These are phyloP conservation scores for Capsicum baccatum DNA, from an alignment of 257 asterid genomes.

Conservation along the genomic window DNA sequence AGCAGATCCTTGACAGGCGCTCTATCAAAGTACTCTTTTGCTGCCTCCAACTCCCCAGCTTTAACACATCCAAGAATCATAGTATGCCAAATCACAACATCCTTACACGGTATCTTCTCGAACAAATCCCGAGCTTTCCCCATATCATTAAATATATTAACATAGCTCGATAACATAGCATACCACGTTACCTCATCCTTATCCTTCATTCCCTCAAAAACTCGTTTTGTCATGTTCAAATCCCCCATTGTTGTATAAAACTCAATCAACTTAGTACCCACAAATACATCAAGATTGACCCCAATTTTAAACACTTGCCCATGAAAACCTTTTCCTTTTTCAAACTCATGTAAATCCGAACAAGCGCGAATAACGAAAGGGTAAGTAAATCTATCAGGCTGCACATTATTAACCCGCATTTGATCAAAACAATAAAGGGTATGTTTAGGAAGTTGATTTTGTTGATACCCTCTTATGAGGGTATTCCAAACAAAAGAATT, in stretches of 20 bases:
- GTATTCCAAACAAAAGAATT: slow-evolving; percentile 40
- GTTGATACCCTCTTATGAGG: slow-evolving; percentile 36
- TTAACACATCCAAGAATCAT: slow-evolving; percentile 32
- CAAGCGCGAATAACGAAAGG: slow-evolving; percentile 35
- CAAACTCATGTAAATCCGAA: slow-evolving; percentile 27
- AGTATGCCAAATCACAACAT: slow-evolving; percentile 34
- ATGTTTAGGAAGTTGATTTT: neutral
- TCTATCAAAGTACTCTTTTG: slow-evolving; percentile 29
- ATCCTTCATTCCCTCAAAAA: slow-evolving; percentile 31
- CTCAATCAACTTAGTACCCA: slow-evolving; percentile 34
- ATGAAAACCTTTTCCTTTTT: slow-evolving; percentile 18
- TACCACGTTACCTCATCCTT: slow-evolving; percentile 35
- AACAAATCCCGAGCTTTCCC: slow-evolving; percentile 30
- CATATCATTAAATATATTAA: slow-evolving; percentile 30
- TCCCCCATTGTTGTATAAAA: slow-evolving; percentile 24
- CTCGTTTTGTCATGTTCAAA: neutral
- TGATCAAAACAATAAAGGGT: slow-evolving; percentile 25
- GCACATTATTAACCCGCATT: slow-evolving; percentile 19
- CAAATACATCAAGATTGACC: slow-evolving; percentile 31
- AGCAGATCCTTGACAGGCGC: slow-evolving; percentile 36
- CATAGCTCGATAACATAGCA: slow-evolving; percentile 25
- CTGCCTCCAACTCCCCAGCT: slow-evolving; percentile 31
- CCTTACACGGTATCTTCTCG: slow-evolving; percentile 32
- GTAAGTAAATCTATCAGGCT: slow-evolving; percentile 35
- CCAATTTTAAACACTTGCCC: slow-evolving; percentile 35